Evolutionary conservation across 164 flowering plant genomes (phyloP), one percentile per base, ranked within the genome.

Genomic region (Euptelea pleiosperma): DNA sequence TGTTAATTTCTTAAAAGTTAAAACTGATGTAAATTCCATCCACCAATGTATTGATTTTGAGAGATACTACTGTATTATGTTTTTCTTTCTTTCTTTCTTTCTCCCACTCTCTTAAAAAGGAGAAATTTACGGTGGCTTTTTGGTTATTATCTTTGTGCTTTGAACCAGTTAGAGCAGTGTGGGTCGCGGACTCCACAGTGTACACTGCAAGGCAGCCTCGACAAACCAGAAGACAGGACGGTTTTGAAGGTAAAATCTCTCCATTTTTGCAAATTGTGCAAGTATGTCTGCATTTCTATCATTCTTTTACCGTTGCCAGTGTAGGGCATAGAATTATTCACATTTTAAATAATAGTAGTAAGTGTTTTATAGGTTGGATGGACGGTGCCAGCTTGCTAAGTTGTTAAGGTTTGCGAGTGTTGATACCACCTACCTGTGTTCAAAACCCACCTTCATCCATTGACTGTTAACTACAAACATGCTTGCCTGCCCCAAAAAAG

Each of bases 121-220:
- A 40, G 31, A 40, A n/a, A 16, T 36, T 50, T 40, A 11, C 52
- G 30, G 8, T 46, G 28, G 2, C 26, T 57, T 44, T 36, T 36
- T 64, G 26, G 34, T 7, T 26, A 10, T 30, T 56, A 12, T 14
- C 42, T 61, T 34, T 50, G 33, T 61, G 34, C 22, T 68, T 42
- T 24, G 18, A 36, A 58, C 45, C 82, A 90, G 97, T 73, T 89
- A 41, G 79, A 77, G 70, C 88, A 87, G 55, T 70, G 77, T 63
- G 80, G 83, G 21, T 61, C 77, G 60, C 65, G 95, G 64, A 83
- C 84, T 26, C 75, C 83, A 11, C 97, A 90, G 68, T 90, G 97
- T 55, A 85, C 86, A 2, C 71, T 90, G 52, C 90, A 77, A 58
- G 97, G 97, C 8, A 69, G 55, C 64, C 77, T 87, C 62, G 61